Conservation (phyloP, 345 rosid genomes). For the Nephelium lappaceum region DNA sequence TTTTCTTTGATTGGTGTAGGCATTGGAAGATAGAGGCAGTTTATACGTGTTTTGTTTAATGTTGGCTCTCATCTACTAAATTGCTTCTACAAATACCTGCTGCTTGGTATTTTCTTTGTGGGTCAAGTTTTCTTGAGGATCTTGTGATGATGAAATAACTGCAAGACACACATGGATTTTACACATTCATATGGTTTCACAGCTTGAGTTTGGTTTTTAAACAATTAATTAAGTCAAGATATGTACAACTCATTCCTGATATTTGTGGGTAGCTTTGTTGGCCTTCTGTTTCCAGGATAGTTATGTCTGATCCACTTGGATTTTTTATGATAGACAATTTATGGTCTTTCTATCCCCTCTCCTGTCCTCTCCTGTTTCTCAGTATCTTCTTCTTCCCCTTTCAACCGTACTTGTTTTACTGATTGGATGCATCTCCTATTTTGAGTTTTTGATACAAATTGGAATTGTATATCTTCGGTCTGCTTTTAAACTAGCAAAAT, state of each 20-base stretch:
- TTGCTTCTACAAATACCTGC: not conserved
- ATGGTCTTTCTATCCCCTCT: not conserved
- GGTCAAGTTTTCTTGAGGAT: not conserved
- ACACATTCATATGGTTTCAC: not conserved
- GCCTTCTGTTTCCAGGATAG: not conserved
- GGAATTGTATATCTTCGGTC: not conserved
- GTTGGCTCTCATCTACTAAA: not conserved
- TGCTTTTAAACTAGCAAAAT: not conserved
- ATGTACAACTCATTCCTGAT: not conserved
- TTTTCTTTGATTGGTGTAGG: not conserved
- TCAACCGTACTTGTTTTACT: not conserved
- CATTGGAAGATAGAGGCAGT: not conserved
- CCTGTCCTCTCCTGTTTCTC: not conserved
- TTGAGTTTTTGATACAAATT: not conserved
- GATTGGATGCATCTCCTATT: not conserved
- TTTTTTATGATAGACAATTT: not conserved
- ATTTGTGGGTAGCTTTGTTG: not conserved
- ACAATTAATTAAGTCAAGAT: not conserved
- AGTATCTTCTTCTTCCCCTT: not conserved
- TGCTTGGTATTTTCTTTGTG: not conserved
- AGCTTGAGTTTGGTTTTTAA: conserved; percentile 9
- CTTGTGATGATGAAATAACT: not conserved
- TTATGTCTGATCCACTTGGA: not conserved
- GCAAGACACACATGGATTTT: not conserved
- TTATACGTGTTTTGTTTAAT: not conserved